Evolutionary conservation across 805 yeast genomes (phyloP).

Genomic region (Candida argentea): DNA sequence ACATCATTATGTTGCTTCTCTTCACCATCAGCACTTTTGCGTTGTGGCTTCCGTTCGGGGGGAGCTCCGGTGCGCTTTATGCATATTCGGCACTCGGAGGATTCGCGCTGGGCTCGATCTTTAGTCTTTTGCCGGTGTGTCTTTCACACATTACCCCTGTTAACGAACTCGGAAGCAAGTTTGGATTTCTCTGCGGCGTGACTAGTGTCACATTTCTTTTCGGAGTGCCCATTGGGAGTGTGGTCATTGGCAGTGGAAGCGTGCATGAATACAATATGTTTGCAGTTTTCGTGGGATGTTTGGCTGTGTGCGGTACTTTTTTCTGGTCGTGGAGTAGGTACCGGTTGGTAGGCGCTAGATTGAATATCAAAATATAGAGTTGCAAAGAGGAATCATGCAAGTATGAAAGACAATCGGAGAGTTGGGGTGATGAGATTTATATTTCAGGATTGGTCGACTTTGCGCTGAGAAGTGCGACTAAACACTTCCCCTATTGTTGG

Average conservation of each 20-base stretch:
- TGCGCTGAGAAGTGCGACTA: too few relatives aligned
- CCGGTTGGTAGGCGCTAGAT: too few relatives aligned
- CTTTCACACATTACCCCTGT: constrained; percentile 57
- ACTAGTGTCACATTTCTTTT: constrained; percentile 35
- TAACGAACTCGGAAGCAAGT: constrained; percentile 55
- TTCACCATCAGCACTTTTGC: constrained; percentile 39
- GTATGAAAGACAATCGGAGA: too few relatives aligned
- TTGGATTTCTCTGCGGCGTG: constrained; percentile 55
- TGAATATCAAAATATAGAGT: too few relatives aligned
- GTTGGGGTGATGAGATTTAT: too few relatives aligned
- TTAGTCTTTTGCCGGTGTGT: constrained; percentile 60
- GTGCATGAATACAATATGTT: constrained; percentile 19
- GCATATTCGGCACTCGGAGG: constrained; percentile 49
- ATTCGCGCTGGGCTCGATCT: constrained; percentile 48
- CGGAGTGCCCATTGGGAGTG: constrained; percentile 28
- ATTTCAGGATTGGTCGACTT: too few relatives aligned
- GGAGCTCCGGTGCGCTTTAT: constrained; percentile 30
- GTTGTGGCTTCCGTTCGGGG: constrained; percentile 64
- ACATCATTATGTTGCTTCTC: constrained; percentile 36
- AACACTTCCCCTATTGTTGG: too few relatives aligned
- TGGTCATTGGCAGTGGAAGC: constrained; percentile 24
- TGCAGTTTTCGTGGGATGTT: constrained; percentile 21
- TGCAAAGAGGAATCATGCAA: too few relatives aligned
- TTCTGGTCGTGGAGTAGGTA: constrained; percentile 23
- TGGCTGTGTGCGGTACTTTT: constrained; percentile 15